Evolutionary conservation across 495 filamentous ascomycete species (phyloP), one percentile per base, ranked within the genome.

Genomic region (Aspergillus mulundensis): DNA sequence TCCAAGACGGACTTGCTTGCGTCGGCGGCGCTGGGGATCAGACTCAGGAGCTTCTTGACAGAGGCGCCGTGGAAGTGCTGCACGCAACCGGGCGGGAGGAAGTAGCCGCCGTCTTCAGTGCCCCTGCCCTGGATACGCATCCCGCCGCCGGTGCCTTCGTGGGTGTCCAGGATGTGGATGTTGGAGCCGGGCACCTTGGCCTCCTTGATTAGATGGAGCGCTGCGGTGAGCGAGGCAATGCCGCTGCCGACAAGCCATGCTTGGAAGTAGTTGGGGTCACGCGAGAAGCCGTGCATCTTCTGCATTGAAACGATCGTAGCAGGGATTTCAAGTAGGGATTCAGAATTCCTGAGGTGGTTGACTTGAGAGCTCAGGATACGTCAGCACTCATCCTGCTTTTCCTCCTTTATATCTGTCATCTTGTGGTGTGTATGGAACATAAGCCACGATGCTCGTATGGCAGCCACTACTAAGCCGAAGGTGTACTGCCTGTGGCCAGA

Each of bases 181-280:
- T 70, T 64, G 2, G 41, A 49, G 0, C 61, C 59, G 0, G 71
- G 65, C 1, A 74, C 57, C 2, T 71, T 60, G 7, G 70, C 70
- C 60, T 78, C 67, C 10, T 69, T 62, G 49, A 78, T 70, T 39
- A 75, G 62, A 53, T 69, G 65, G 11, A 69, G 59, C 1, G 75
- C 72, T 0, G 75, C 65, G 0, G 70, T 63, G 12, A 76, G 69
- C 5, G 72, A 73, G 1, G 70, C 70, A 56, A 77, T 68, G n/a
- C 73, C 71, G 38, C 72, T 61, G 15, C 74, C 74, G n/a, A 77
- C 58, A 6, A 77, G 60, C 61, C 70, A 77, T 2, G 68, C 74
- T 14, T 72, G 61, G 15, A 57, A 61, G 23, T 63, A 50, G 14
- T 65, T 50, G 1, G 70, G 67, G 25, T 71, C 60, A n/a, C 67